Percentiles rank a stretch among this genome's conserved stretches.
These are phyloP conservation scores for Rhynchospora pubera DNA, from an alignment of 176 grass and related monocot species.

Conservation along the genomic window DNA sequence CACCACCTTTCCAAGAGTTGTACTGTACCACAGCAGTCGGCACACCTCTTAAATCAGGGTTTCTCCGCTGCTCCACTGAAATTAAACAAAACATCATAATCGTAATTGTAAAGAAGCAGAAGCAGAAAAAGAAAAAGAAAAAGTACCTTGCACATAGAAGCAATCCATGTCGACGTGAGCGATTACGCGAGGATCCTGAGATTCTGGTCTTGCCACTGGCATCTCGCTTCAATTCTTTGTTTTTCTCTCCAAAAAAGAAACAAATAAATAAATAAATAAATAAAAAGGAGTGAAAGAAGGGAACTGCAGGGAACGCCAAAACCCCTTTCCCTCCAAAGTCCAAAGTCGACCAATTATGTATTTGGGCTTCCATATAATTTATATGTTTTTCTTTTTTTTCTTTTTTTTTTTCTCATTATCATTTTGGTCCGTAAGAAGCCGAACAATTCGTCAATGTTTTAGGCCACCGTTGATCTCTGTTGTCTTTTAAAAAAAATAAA, in stretches of 20 bases:
- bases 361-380: no score
- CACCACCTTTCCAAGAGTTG: constrained; percentile 88
- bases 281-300: no score
- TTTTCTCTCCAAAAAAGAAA: neutral
- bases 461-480: no score
- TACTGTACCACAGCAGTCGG: constrained; percentile 94
- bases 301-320: no score
- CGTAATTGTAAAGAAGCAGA: neutral
- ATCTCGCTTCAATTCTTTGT: constrained; percentile 11
- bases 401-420: no score
- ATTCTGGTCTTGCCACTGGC: constrained; percentile 72
- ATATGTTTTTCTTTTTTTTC: no score
- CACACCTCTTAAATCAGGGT: constrained; percentile 56
- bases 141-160: constrained; percentile 93
- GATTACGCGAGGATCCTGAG: constrained; percentile 69
- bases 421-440: no score
- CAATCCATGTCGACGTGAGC: constrained; percentile 94
- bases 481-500: no score
- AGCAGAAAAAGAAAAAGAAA: constrained; percentile 23
- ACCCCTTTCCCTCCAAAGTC: neutral
- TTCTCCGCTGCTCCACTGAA: constrained; percentile 79
- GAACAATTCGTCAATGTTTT: no score
- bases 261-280: no score
- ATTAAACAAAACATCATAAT: neutral
- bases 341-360: neutral